These are phyloP conservation scores for Trichophyton mentagrophytes DNA, from an alignment of 2,329 filamentous ascomycete species.

Conservation along the genomic window DNA sequence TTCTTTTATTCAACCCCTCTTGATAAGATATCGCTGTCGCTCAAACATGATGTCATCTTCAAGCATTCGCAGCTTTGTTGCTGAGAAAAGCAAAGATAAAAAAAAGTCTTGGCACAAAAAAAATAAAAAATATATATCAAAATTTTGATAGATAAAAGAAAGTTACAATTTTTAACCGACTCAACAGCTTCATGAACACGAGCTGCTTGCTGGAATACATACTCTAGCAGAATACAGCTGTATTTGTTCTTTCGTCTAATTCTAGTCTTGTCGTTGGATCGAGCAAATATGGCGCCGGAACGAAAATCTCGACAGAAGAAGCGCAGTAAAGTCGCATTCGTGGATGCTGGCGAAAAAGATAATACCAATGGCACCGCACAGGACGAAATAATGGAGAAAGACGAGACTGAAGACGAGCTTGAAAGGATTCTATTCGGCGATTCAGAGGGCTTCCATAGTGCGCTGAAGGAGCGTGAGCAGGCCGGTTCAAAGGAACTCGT, in stretches of 20 bases:
- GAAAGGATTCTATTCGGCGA: slow-evolving; percentile 84
- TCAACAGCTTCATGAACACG: neutral
- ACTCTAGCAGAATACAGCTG: neutral
- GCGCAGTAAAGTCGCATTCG: neutral
- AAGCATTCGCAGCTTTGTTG: neutral
- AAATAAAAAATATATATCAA: neutral
- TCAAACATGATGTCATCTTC: neutral
- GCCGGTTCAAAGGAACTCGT: slow-evolving; percentile 30
- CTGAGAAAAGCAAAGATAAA: neutral
- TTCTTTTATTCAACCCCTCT: neutral
- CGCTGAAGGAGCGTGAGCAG: slow-evolving; percentile 49
- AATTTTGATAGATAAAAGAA: neutral
- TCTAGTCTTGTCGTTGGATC: neutral
- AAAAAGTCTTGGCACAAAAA: neutral
- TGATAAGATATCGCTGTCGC: neutral
- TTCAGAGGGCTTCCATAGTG: slow-evolving; percentile 64
- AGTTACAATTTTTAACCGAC: neutral
- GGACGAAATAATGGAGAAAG: slow-evolving; percentile 39
- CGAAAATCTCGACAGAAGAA: neutral
- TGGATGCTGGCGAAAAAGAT: neutral
- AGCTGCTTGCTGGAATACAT: neutral
- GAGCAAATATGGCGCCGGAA: neutral
- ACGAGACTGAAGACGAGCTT: slow-evolving; percentile 71
- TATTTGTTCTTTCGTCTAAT: neutral
- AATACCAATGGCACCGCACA: neutral